Percentiles rank a stretch among this genome's conserved stretches.
Conservation (phyloP, 164 flowering plant species). For the Malania oleifera region DNA sequence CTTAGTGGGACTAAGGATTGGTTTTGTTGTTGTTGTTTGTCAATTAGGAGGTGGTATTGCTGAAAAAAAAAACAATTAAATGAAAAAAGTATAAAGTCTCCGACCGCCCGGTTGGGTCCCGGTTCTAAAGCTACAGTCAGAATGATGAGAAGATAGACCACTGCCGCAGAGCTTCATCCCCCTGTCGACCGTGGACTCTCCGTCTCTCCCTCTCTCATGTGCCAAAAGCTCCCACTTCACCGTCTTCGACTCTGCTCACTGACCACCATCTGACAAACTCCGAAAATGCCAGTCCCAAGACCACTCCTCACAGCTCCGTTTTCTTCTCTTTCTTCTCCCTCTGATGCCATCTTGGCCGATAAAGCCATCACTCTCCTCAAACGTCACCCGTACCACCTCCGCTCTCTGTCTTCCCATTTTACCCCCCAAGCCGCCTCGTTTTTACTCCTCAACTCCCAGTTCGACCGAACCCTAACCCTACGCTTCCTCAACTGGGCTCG, state of each 20-base stretch:
- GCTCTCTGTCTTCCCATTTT: conserved; percentile 42
- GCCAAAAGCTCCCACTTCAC: no score
- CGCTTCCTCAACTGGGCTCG: conserved; percentile 65
- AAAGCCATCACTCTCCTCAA: conserved; percentile 45
- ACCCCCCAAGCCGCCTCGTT: conserved; percentile 59
- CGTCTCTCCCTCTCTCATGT: no score
- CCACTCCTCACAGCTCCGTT: conserved; percentile 8
- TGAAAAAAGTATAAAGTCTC: no score
- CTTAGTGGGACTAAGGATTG: no score
- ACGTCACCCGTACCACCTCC: conserved; percentile 33
- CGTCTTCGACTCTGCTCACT: neutral
- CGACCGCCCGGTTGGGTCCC: no score
- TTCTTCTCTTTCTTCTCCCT: conserved; percentile 19
- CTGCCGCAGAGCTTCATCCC: no score
- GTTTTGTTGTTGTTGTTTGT: no score
- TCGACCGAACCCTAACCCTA: conserved; percentile 41
- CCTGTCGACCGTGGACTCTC: no score
- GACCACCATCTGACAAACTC: conserved; percentile 5
- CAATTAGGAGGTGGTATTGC: no score
- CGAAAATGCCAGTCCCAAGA: conserved; percentile 19
- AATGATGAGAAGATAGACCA: no score
- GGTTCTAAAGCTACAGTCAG: no score
- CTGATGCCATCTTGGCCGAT: conserved; percentile 40
- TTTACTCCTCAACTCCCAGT: conserved; percentile 53
- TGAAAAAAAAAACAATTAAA: no score